Percentiles rank a stretch among this genome's conserved stretches.
Conservation (phyloP, 352 stramenopile genomes). For the Phytophthora hibernalis region DNA sequence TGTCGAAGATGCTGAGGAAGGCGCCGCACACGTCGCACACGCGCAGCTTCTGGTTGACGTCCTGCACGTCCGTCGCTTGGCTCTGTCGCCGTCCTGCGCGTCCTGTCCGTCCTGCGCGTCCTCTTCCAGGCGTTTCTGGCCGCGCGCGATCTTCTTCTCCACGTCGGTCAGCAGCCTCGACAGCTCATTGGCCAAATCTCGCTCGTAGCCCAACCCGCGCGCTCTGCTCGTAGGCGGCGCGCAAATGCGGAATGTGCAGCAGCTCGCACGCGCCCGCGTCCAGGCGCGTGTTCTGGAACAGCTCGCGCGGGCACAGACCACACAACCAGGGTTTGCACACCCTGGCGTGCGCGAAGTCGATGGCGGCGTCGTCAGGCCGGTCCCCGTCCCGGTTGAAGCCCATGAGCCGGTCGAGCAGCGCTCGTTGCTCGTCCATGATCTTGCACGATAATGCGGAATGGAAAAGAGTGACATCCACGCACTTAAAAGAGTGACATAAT, state of each 20-base stretch:
- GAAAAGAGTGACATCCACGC: slow-evolving; percentile 1
- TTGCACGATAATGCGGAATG: slow-evolving; percentile 4
- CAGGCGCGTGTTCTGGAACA: slow-evolving; percentile 93
- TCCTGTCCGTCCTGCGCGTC: slow-evolving; percentile 38
- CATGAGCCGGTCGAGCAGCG: slow-evolving; percentile 91
- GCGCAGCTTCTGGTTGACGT: slow-evolving; percentile 85
- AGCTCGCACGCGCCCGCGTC: slow-evolving; percentile 76
- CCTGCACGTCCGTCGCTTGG: background rate
- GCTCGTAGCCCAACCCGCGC: slow-evolving; percentile 72
- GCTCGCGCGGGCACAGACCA: slow-evolving; percentile 85
- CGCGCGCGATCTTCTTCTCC: slow-evolving; percentile 83
- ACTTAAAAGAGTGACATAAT: background rate
- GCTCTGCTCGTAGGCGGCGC: slow-evolving; percentile 64
- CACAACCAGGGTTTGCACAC: slow-evolving; percentile 88
- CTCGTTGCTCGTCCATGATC: slow-evolving; percentile 85
- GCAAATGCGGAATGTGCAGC: slow-evolving; percentile 78
- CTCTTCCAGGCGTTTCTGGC: slow-evolving; percentile 74
- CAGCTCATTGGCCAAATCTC: slow-evolving; percentile 72
- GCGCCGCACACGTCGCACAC: slow-evolving; percentile 93
- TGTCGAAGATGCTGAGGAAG: slow-evolving; percentile 94
- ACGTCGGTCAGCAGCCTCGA: slow-evolving; percentile 70
- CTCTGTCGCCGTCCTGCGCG: background rate
- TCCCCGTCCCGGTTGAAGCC: slow-evolving; percentile 92
- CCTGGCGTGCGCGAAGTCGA: slow-evolving; percentile 70
- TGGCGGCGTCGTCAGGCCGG: slow-evolving; percentile 76